Evolutionary conservation across 768 basidiomycete genomes (phyloP), one percentile per base, ranked within the genome.

Genomic region (Suillus spraguei): DNA sequence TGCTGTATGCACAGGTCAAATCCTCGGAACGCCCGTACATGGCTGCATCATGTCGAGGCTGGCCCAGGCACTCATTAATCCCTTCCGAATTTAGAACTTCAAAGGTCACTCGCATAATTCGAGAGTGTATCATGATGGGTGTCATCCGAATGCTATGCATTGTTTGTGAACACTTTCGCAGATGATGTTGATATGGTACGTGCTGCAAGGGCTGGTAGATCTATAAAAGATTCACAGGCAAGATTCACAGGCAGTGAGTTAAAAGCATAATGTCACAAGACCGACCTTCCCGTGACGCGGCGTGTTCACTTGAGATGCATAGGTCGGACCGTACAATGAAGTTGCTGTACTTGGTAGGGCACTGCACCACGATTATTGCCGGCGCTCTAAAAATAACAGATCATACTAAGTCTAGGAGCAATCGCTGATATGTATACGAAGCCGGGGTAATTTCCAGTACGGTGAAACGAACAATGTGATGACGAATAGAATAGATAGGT

Each of bases 301-400:
- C 36, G 22, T 39, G 32, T 53, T 36, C 22, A 56, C 36, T 38
- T 11, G 16, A 53, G 52, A 39, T 56, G 36, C 47, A 39, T 56
- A 56, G 36, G 36, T 28, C 33, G 20, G 52, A 35, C 38, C 14
- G 22, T 22, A 55, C 36, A 22, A 38, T 56, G 38, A 28, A 58
- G 39, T 58, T 58, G 39, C 38, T 58, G 39, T 58, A 58, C 28
- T 28, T 28, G 28, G 39, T 6, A 41, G 38, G 38, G 36, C 22
- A 56, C 56, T 28, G 56, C 56, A 58, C 24, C 56, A 39, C 10
- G 20, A 58, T 58, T 58, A 58, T n/a, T 32, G 24, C 24, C 13
- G 5, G 16, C 24, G 17, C 16, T 28, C 24, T 9, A 24, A 39
- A 56, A 38, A 56, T 56, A 56, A 20, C 0, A n/a, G 13, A 53